Evolutionary conservation across 306 rosid genomes (phyloP).

Genomic region (Pyrus pyrifolia): DNA sequence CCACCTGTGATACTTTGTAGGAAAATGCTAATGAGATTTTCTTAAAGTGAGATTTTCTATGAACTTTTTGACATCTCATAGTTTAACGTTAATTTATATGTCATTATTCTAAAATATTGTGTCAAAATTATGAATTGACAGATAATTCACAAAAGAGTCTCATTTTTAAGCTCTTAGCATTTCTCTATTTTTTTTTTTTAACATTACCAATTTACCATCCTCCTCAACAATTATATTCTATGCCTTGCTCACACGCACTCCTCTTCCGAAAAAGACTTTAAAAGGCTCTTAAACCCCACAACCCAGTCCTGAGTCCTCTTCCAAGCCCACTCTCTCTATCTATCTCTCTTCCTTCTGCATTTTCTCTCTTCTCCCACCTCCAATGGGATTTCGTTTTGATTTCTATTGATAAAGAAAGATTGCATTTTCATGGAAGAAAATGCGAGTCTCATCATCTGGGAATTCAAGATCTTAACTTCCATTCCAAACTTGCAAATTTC

Average conservation of each 20-base stretch:
- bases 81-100: too few species aligned
- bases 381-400: slow-evolving; percentile 30
- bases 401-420: neutral
- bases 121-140: accelerated
- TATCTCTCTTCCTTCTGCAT: slow-evolving; percentile 1
- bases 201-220: too few species aligned
- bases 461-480: slow-evolving; percentile 26
- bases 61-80: too few species aligned
- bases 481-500: neutral
- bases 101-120: too few species aligned
- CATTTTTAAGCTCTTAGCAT: too few species aligned
- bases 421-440: slow-evolving; percentile 26
- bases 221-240: slow-evolving; percentile 24
- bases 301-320: slow-evolving; percentile 32
- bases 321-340: neutral
- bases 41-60: too few species aligned
- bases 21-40: accelerated
- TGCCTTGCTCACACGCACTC: slow-evolving; percentile 27
- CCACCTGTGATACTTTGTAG: too few species aligned
- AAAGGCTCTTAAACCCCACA: slow-evolving; percentile 43
- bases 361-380: neutral
- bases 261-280: neutral
- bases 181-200: too few species aligned
- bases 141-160: too few species aligned
- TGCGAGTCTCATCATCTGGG: neutral